A percentile compares a stretch with the other conserved stretches of the same genome.
These are phyloP conservation scores for Gossypium trilobum DNA, from an alignment of 441 rosid genomes.

Conservation along the genomic window DNA sequence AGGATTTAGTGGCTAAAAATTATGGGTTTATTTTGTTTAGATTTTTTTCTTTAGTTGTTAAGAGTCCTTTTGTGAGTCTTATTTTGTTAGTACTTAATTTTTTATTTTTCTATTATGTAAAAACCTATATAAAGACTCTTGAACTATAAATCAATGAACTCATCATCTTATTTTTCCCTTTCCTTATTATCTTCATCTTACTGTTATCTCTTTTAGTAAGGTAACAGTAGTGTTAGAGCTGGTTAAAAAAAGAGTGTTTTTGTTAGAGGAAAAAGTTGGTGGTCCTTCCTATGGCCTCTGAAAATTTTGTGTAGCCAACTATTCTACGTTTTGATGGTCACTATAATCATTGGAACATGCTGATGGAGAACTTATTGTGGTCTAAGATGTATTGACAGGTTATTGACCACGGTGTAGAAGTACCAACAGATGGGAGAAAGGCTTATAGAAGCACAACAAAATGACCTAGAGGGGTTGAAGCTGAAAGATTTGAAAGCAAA, in stretches of 20 bases:
- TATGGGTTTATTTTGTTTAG: too few species aligned
- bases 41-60: too few species aligned
- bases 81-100: too few species aligned
- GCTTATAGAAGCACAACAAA: neutral
- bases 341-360: neutral
- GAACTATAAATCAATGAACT: neutral
- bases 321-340: neutral
- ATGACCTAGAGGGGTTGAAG: neutral
- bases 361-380: neutral
- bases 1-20: too few species aligned
- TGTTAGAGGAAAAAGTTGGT: neutral
- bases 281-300: neutral
- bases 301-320: neutral
- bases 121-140: neutral
- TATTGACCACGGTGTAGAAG: too few species aligned
- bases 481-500: neutral
- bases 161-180: neutral
- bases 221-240: neutral
- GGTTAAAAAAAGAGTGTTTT: too few species aligned
- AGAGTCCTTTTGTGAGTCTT: too few species aligned
- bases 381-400: neutral
- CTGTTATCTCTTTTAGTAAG: neutral
- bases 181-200: neutral
- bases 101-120: too few species aligned
- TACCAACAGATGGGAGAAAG: too few species aligned